phyloP scores from a whole-genome alignment of 1,139 yeast species.

The Kurtzmaniella quercitrusa region DNA sequence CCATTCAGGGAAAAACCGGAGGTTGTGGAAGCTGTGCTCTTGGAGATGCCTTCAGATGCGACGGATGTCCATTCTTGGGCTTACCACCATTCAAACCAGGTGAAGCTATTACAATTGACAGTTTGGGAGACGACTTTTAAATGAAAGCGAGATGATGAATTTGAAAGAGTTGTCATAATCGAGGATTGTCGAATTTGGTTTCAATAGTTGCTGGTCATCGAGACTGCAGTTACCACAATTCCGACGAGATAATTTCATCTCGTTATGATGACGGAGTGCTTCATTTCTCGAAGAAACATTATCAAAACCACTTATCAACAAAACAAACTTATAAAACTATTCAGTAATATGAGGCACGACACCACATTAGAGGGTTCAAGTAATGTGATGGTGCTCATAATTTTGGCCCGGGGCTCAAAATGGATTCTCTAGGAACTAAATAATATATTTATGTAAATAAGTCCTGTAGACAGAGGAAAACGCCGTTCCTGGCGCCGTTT shows the following conservation, averaged over 20 bases:
- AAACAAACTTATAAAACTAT: background rate
- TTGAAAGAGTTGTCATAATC: too few relatives aligned
- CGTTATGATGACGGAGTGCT: too few relatives aligned
- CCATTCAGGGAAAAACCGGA: conserved; percentile 90
- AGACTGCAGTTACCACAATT: too few relatives aligned
- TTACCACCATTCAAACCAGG: conserved; percentile 98
- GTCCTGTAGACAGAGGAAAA: background rate
- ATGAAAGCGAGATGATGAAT: too few relatives aligned
- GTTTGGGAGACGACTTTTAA: conserved; percentile 47
- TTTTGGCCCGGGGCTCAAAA: background rate
- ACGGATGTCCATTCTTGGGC: conserved; percentile 96
- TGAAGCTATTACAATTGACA: conserved; percentile 56
- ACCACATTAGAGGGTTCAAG: background rate
- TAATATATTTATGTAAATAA: background rate
- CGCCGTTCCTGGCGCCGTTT: background rate
- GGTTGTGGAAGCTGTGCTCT: conserved; percentile 96
- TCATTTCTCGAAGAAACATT: background rate
- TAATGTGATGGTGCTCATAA: background rate
- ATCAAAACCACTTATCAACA: background rate
- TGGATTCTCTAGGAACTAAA: background rate
- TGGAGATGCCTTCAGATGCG: conserved; percentile 97
- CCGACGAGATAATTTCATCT: too few relatives aligned
- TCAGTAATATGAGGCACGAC: background rate
- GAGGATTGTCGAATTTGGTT: too few relatives aligned
- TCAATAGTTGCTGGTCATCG: too few relatives aligned